A percentile compares a stretch with the other conserved stretches of the same genome.
Conservation (phyloP, 2,329 filamentous ascomycete species). For the Drechslerella stenobrocha region DNA sequence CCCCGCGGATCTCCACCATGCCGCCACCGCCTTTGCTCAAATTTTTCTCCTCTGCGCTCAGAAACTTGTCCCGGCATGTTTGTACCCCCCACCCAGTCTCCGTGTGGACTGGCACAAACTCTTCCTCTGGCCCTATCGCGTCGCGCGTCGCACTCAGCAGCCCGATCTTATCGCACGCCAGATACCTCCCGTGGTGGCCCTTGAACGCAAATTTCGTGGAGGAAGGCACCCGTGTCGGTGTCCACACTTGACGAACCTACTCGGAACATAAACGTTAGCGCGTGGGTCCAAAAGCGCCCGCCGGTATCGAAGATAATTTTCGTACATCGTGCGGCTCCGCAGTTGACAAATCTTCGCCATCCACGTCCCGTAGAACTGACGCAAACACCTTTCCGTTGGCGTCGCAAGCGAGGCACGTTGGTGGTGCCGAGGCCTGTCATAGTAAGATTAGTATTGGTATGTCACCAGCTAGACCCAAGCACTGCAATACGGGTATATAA, state of each 20-base stretch:
- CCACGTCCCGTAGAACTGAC: constrained; percentile 79
- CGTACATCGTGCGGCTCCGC: constrained; percentile 90
- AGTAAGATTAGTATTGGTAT: background rate
- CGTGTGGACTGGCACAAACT: constrained; percentile 50
- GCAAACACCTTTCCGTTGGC: constrained; percentile 83
- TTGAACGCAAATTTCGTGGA: constrained; percentile 84
- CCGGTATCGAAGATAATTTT: no score
- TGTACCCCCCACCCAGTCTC: constrained; percentile 57
- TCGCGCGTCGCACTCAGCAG: constrained; percentile 74
- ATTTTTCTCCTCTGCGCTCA: constrained; percentile 64
- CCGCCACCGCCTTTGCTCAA: constrained; percentile 53
- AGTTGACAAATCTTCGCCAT: constrained; percentile 77
- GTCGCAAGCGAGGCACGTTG: constrained; percentile 80
- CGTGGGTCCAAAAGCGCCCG: no score
- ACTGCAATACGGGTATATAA: constrained; percentile 14
- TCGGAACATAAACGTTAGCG: no score
- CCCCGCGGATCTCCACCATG: constrained; percentile 50
- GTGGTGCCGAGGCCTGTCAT: constrained; percentile 64
- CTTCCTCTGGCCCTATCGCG: constrained; percentile 79
- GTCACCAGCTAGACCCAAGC: background rate
- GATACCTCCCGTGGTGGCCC: constrained; percentile 85
- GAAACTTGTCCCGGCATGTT: constrained; percentile 70
- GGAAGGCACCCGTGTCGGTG: constrained; percentile 79
- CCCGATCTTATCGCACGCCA: constrained; percentile 83
- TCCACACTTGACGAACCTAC: constrained; percentile 73